phyloP scores from a whole-genome alignment of 2,329 filamentous ascomycete genomes.

The Fusarium sp. region DNA sequence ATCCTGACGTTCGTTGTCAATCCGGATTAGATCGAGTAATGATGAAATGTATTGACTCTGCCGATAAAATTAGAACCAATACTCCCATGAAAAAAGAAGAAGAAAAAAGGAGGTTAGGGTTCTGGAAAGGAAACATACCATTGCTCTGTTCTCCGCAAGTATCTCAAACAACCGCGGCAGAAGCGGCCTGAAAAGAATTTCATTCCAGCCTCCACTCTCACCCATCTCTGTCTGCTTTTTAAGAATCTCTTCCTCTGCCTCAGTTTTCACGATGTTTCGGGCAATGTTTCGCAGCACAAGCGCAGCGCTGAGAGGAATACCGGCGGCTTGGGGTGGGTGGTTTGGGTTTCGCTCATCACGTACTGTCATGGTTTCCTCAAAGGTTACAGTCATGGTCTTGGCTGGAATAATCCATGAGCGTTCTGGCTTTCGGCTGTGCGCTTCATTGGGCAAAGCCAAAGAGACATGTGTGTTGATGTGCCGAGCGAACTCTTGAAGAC shows the following conservation, averaged over 20 bases:
- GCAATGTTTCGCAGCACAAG: constrained; percentile 84
- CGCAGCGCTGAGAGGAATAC: constrained; percentile 81
- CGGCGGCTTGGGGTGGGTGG: constrained; percentile 72
- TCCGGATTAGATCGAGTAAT: constrained; percentile 53
- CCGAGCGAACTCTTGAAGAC: constrained; percentile 64
- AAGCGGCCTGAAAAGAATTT: constrained; percentile 73
- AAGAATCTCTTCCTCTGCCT: constrained; percentile 65
- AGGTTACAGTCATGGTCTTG: constrained; percentile 64
- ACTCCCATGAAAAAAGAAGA: not conserved
- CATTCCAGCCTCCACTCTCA: constrained; percentile 71
- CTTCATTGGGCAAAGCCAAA: constrained; percentile 47
- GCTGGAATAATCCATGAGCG: constrained; percentile 64
- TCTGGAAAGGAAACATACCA: constrained; percentile 57
- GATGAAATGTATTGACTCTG: constrained; percentile 56
- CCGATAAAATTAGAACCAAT: constrained; percentile 28
- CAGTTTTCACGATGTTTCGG: constrained; percentile 71
- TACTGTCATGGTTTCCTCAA: constrained; percentile 66
- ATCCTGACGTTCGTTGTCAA: constrained; percentile 45
- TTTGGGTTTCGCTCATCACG: constrained; percentile 70
- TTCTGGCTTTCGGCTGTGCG: constrained; percentile 32
- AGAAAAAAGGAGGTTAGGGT: too few relatives aligned
- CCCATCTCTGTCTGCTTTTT: constrained; percentile 59
- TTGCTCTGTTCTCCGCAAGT: constrained; percentile 73
- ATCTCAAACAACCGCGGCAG: constrained; percentile 74
- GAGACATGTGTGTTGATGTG: constrained; percentile 78